Conservation (phyloP, 2,329 filamentous ascomycete genomes). For the Erysiphe neolycopersici region DNA sequence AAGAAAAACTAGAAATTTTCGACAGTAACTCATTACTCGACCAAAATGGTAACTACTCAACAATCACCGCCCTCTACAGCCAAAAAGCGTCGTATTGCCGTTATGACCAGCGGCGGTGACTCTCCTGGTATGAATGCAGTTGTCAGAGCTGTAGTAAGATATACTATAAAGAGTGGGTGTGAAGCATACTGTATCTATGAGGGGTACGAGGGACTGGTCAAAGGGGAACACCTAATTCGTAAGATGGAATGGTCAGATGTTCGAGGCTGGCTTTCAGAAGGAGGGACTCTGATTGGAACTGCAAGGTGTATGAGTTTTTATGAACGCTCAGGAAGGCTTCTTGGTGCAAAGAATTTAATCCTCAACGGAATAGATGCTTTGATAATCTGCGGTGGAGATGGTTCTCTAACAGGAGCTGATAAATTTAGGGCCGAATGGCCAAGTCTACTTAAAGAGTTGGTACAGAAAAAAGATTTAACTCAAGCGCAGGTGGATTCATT, state of each 20-base stretch:
- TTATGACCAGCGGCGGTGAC: conserved; percentile 52
- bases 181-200: conserved; percentile 68
- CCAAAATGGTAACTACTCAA: conserved; percentile 8
- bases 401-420: conserved; percentile 85
- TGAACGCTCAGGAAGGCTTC: conserved; percentile 58
- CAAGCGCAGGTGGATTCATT: conserved; percentile 47
- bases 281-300: conserved; percentile 86
- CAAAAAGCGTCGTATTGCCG: conserved; percentile 24
- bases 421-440: conserved; percentile 85
- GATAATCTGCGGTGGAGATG: conserved; percentile 91
- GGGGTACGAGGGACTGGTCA: conserved; percentile 84
- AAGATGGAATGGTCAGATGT: conserved; percentile 85
- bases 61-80: conserved; percentile 8
- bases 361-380: conserved; percentile 80
- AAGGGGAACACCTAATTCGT: conserved; percentile 66
- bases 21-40: neutral
- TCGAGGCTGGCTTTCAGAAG: conserved; percentile 76
- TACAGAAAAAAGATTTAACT: conserved; percentile 44
- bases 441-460: conserved; percentile 59
- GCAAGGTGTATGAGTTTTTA: conserved; percentile 83
- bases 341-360: conserved; percentile 84
- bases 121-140: conserved; percentile 51
- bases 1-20: too few relatives aligned
- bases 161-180: conserved; percentile 61
- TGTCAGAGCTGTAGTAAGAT: conserved; percentile 57